A percentile compares a stretch with the other conserved stretches of the same genome.
Conservation (phyloP, 2,329 filamentous ascomycete genomes). For the Acarospora socialis region DNA sequence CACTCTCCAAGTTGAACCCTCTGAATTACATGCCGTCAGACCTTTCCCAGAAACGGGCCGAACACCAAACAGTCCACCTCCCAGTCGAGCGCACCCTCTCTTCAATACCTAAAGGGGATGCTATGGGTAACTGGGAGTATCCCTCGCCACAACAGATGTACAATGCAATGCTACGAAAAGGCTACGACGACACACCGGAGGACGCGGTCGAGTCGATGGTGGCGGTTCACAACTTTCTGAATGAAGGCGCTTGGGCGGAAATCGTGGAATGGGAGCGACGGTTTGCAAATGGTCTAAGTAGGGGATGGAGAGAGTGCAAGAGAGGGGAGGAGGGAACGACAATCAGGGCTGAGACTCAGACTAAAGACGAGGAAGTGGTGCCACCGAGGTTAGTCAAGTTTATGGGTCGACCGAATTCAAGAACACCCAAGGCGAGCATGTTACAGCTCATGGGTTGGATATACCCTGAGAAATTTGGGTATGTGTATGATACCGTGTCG, state of each 20-base stretch:
- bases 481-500: constrained; percentile 10
- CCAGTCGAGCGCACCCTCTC: constrained; percentile 71
- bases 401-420: constrained; percentile 73
- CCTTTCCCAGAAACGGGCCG: constrained; percentile 64
- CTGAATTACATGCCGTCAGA: constrained; percentile 93
- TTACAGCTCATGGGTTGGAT: constrained; percentile 64
- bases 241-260: constrained; percentile 93
- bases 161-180: constrained; percentile 91
- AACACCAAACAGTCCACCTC: constrained; percentile 57
- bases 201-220: constrained; percentile 96
- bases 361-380: constrained; percentile 23
- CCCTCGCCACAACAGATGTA: constrained; percentile 99
- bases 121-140: constrained; percentile 83
- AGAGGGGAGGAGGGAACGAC: constrained; percentile 55
- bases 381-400: constrained; percentile 71
- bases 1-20: constrained; percentile 52
- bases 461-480: constrained; percentile 69
- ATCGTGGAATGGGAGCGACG: constrained; percentile 87
- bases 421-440: constrained; percentile 83
- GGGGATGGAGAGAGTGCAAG: constrained; percentile 60
- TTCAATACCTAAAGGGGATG: constrained; percentile 77
- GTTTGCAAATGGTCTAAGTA: constrained; percentile 58
- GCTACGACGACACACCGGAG: constrained; percentile 84
- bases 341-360: constrained; percentile 39
- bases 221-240: constrained; percentile 92